A percentile compares a stretch with the other conserved stretches of the same genome.
Conservation (phyloP, 1,284 basidiomycete genomes). For the Cryptococcus amylolentus region DNA sequence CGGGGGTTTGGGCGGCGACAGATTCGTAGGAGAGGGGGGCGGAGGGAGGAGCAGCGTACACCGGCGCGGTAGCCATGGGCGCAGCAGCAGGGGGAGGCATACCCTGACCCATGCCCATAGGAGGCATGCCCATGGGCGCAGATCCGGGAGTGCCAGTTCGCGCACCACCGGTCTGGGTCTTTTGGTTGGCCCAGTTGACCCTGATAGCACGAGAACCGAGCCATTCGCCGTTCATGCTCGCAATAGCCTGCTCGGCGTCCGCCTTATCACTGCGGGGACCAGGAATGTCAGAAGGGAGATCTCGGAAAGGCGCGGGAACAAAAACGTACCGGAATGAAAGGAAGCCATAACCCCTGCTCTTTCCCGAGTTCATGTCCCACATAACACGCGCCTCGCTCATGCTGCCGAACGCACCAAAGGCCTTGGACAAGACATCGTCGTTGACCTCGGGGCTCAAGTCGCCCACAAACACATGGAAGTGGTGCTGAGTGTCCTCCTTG, state of each 20-base stretch:
- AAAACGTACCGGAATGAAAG: constrained; percentile 52
- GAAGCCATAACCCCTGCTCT: constrained; percentile 65
- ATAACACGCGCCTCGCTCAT: constrained; percentile 97
- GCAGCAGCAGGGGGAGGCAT: constrained; percentile 10
- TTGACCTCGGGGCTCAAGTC: constrained; percentile 97
- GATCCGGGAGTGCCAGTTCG: constrained; percentile 13
- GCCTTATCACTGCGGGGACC: constrained; percentile 78
- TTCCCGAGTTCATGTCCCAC: constrained; percentile 99
- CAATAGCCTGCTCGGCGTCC: constrained; percentile 96
- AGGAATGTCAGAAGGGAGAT: constrained; percentile 75
- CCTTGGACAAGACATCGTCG: constrained; percentile 92
- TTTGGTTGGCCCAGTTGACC: constrained; percentile 98
- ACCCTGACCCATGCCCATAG: constrained; percentile 5
- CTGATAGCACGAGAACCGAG: constrained; percentile 94
- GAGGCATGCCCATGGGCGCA: constrained; percentile 8
- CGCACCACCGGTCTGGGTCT: constrained; percentile 65
- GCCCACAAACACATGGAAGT: constrained; percentile 97
- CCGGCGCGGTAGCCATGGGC: not conserved
- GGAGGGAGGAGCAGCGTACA: constrained; percentile 11
- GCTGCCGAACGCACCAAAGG: constrained; percentile 90
- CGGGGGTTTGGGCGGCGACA: constrained; percentile 82
- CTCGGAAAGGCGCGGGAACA: not conserved
- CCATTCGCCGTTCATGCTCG: constrained; percentile 99
- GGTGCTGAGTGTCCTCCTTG: constrained; percentile 83
- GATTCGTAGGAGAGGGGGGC: constrained; percentile 81